Percentiles rank a stretch among this genome's conserved stretches.
Conservation (phyloP, 1,139 yeast genomes). For the Lodderomyces elongisporus region DNA sequence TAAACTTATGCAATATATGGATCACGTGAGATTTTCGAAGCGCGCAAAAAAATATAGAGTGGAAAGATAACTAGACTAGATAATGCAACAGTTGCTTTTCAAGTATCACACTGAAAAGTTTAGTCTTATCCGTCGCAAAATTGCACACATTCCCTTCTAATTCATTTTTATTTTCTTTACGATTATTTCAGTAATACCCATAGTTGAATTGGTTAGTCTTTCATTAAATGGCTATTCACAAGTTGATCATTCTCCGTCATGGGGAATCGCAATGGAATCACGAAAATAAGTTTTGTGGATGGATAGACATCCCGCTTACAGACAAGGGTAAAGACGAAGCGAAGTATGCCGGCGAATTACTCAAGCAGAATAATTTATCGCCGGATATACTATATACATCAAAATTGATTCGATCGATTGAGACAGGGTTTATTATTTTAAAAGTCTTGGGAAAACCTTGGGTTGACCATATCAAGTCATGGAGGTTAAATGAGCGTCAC, state of each 20-base stretch:
- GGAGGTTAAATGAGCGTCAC: conserved; percentile 78
- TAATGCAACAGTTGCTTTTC: too few species aligned
- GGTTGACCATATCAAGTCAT: conserved; percentile 48
- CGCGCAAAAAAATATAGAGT: too few species aligned
- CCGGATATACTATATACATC: conserved; percentile 65
- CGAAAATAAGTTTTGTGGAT: conserved; percentile 69
- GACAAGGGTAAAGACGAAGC: conserved; percentile 63
- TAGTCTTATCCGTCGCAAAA: too few species aligned
- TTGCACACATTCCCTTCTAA: too few species aligned
- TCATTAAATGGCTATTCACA: conserved; percentile 19
- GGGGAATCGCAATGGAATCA: conserved; percentile 76
- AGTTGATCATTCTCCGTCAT: conserved; percentile 57
- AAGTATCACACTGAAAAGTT: too few species aligned
- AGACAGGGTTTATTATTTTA: conserved; percentile 59
- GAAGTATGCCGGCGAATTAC: conserved; percentile 49
- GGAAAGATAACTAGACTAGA: too few species aligned
- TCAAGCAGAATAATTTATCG: conserved; percentile 30
- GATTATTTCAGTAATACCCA: too few species aligned
- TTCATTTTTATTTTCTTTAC: too few species aligned
- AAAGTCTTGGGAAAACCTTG: conserved; percentile 41
- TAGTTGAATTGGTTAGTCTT: too few species aligned
- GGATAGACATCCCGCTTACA: conserved; percentile 72
- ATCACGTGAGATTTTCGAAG: too few species aligned
- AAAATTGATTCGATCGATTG: conserved; percentile 57
- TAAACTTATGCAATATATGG: too few species aligned